Evolutionary conservation across 805 yeast species (phyloP).

Genomic region (Scheffersomyces spartinae): DNA sequence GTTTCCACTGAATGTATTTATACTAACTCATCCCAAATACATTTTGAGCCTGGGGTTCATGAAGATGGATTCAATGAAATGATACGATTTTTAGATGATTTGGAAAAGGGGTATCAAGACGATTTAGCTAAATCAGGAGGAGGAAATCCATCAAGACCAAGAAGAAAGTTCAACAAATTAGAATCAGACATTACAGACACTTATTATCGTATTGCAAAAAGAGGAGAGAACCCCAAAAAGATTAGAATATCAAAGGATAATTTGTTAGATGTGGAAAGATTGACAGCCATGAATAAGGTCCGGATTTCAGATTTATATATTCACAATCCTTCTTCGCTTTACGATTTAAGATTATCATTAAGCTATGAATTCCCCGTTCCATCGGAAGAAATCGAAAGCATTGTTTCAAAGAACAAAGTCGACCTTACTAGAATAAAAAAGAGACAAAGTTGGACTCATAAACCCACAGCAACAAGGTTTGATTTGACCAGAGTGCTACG

Average conservation of each 20-base stretch:
- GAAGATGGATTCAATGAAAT: conserved; percentile 48
- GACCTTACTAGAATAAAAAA: conserved; percentile 56
- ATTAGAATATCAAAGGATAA: conserved; percentile 59
- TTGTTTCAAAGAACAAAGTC: conserved; percentile 39
- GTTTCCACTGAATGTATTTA: conserved; percentile 58
- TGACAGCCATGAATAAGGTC: conserved; percentile 61
- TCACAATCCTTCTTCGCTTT: conserved; percentile 64
- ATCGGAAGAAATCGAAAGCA: conserved; percentile 42
- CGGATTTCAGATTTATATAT: conserved; percentile 64
- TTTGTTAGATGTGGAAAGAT: conserved; percentile 48
- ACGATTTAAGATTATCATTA: conserved; percentile 67
- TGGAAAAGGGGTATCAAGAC: conserved; percentile 39
- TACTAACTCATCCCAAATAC: conserved; percentile 43
- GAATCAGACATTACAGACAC: conserved; percentile 56
- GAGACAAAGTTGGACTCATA: conserved; percentile 60
- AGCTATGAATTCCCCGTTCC: conserved; percentile 68
- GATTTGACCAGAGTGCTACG: conserved; percentile 70
- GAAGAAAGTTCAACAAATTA: conserved; percentile 44
- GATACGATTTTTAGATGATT: conserved; percentile 40
- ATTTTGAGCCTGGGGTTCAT: conserved; percentile 57
- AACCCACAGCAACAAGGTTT: conserved; percentile 60
- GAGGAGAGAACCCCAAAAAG: conserved; percentile 54
- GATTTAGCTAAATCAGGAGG: conserved; percentile 13
- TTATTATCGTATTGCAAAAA: conserved; percentile 47
- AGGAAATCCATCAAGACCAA: conserved; percentile 14